Evolutionary conservation across 1,284 basidiomycete genomes (phyloP), one percentile per base, ranked within the genome.

Genomic region (Cryptococcus depauperatus): DNA sequence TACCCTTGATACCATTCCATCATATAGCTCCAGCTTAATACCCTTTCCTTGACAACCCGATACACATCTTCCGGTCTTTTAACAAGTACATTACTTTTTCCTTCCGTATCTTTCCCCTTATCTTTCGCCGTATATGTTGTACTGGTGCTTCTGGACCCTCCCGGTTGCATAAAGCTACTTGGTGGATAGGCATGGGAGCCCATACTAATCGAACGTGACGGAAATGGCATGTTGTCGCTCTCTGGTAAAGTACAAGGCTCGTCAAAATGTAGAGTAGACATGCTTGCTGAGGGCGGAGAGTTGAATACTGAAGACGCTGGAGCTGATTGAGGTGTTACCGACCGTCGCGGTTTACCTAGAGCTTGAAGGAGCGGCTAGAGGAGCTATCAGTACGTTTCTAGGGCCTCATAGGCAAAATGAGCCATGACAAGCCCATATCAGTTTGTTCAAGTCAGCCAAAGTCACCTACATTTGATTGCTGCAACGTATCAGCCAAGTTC

Each of bases 1-100:
- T 43, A 69, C 66, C 64, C 66, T 22, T 61, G 55, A 54, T 69
- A 69, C 61, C 65, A 69, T 54, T 65, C 62, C 57, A 63, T 61
- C 53, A 69, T 57, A 43, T 66, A 69, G 30, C 58, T 62, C 66
- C 66, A 69, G 33, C 52, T 48, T 30, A 64, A 52, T 39, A 69
- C 50, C 19, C 66, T 47, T 16, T 66, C 66, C 40, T 53, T 60
- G 21, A 61, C 59, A 10, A 69, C 50, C 18, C 44, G 48, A 40
- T 61, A 61, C 26, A 67, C 55, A 47, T 69, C 66, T 35, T 69
- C 66, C 23, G 60, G 57, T 27, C 61, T 46, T 28, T 26, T 42
- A 18, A 54, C 6, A 5, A 38, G 27, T 21, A 28, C 43, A 19
- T 32, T 29, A 26, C 34, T 29, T 14, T 49, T 40, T n/a, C 43